Conservation (phyloP, 148 eudicot species). For the Tetragonia tetragonoides region DNA sequence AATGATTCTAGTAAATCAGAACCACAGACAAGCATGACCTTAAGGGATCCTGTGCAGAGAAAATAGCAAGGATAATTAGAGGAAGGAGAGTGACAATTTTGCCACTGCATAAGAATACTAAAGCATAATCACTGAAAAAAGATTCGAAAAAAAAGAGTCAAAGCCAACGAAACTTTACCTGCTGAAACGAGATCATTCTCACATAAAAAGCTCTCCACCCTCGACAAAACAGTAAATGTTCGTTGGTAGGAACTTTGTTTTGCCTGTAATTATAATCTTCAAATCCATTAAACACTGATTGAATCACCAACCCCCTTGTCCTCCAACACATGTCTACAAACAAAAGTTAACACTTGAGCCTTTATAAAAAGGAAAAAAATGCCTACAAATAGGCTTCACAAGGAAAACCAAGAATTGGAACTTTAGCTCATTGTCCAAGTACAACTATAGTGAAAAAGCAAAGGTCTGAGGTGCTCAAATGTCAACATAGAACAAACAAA, state of each 20-base stretch:
- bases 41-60: slow-evolving; percentile 46
- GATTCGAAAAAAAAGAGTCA: not conserved
- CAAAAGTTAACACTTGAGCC: not conserved
- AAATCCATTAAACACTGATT: not conserved
- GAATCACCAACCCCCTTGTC: not conserved
- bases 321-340: not conserved
- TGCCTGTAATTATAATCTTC: slow-evolving; percentile 48
- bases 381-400: not conserved
- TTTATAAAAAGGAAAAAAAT: not conserved
- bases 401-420: not conserved
- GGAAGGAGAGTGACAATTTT: not conserved
- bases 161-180: slow-evolving; percentile 32
- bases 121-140: no score
- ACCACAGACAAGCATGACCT: slow-evolving; percentile 91
- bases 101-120: not conserved
- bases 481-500: not conserved
- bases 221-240: slow-evolving; percentile 72
- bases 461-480: not conserved
- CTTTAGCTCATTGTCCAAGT: not conserved
- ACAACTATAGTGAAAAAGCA: not conserved
- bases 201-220: slow-evolving; percentile 53
- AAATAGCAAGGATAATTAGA: no score
- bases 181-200: slow-evolving; percentile 39
- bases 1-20: slow-evolving; percentile 94
- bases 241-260: slow-evolving; percentile 69